These are phyloP conservation scores for Fusarium sp. DNA, from an alignment of 2,329 filamentous ascomycete species.

Conservation along the genomic window DNA sequence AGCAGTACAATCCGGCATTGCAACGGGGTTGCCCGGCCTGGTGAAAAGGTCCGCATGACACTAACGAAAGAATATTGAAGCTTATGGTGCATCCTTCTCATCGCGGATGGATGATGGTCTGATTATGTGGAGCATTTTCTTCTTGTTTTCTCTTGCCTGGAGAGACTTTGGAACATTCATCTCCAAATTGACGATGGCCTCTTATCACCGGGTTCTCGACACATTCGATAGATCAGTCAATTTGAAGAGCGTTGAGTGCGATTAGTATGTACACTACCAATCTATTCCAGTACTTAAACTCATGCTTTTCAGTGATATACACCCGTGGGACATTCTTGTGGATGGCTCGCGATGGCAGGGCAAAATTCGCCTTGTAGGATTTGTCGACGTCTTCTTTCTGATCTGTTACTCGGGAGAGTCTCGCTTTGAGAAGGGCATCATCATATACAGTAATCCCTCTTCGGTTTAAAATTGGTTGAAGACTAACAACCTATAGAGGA, in stretches of 20 bases:
- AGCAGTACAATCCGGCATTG: neutral
- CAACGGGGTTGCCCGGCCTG: neutral
- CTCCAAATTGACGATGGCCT: neutral
- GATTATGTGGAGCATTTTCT: neutral
- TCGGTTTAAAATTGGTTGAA: accelerated
- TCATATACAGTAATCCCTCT: neutral
- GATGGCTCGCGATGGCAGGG: constrained; percentile 13
- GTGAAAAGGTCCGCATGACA: neutral
- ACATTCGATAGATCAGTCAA: constrained; percentile 6
- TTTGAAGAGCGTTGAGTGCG: constrained; percentile 10
- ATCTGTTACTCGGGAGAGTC: constrained; percentile 16
- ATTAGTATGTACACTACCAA: neutral
- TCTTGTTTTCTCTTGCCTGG: neutral
- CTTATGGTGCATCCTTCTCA: neutral
- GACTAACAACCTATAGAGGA: neutral
- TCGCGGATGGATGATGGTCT: accelerated
- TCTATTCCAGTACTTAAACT: accelerated
- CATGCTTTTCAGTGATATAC: neutral
- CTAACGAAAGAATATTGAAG: neutral
- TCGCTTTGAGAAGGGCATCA: constrained; percentile 14
- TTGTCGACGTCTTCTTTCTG: constrained; percentile 12
- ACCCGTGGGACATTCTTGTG: constrained; percentile 11
- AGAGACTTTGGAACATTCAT: neutral
- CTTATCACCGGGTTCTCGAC: constrained; percentile 14
- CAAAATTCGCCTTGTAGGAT: constrained; percentile 12